These are phyloP conservation scores for Paracoccidioides lutzii DNA, from an alignment of 2,329 filamentous ascomycete species.

Conservation along the genomic window DNA sequence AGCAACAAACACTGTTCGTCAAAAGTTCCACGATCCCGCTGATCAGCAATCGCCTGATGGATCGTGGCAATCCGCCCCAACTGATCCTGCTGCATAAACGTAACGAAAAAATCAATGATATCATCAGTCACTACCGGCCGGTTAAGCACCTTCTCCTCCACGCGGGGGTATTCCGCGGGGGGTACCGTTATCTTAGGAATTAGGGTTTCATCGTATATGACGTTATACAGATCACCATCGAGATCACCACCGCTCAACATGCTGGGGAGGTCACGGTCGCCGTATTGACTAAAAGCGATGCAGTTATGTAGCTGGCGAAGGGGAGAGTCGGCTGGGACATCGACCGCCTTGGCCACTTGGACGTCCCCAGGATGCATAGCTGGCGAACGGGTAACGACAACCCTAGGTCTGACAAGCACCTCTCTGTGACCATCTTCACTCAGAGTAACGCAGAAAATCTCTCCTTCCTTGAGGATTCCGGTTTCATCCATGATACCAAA, in stretches of 20 bases:
- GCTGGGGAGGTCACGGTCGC: constrained; percentile 61
- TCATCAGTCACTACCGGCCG: constrained; percentile 48
- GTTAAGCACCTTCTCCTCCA: constrained; percentile 45
- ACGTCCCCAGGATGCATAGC: constrained; percentile 73
- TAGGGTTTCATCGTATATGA: constrained; percentile 56
- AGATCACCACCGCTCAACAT: constrained; percentile 70
- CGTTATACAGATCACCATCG: constrained; percentile 68
- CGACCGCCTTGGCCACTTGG: constrained; percentile 49
- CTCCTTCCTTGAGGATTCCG: constrained; percentile 48
- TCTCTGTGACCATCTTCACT: constrained; percentile 20
- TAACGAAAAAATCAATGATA: constrained; percentile 70
- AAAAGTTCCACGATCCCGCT: constrained; percentile 38
- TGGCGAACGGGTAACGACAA: constrained; percentile 65
- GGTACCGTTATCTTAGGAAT: constrained; percentile 32
- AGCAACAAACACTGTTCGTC: constrained; percentile 41
- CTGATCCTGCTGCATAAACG: constrained; percentile 57
- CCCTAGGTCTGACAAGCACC: constrained; percentile 21
- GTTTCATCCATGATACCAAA: constrained; percentile 81
- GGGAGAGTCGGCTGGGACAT: constrained; percentile 43
- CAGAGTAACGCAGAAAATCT: constrained; percentile 55
- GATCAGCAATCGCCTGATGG: constrained; percentile 54
- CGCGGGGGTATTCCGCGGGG: constrained; percentile 58
- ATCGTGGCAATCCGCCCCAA: constrained; percentile 52
- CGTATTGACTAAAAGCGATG: constrained; percentile 62
- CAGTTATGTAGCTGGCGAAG: constrained; percentile 56